phyloP scores from a whole-genome alignment of 2,329 filamentous ascomycete species.

The Ceratocystis cubensis region DNA sequence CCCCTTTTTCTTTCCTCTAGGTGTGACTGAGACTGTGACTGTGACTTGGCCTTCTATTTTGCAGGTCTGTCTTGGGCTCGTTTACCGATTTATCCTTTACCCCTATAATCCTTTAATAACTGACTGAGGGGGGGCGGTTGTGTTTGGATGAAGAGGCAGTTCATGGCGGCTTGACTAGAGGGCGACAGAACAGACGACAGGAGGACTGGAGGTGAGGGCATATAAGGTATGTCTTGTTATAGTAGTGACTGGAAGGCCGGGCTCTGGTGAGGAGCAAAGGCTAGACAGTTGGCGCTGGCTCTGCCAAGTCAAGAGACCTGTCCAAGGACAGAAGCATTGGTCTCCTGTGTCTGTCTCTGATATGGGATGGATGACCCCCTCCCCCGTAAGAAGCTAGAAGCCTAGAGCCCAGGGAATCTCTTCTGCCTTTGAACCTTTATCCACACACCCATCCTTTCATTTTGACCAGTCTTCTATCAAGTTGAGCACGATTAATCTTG shows the following conservation, averaged over 20 bases:
- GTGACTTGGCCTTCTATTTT: too few relatives aligned
- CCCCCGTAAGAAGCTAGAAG: neutral
- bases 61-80: neutral
- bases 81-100: slow-evolving; percentile 3
- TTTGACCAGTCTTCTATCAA: neutral
- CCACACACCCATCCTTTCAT: neutral
- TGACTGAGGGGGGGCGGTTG: neutral
- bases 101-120: slow-evolving; percentile 10
- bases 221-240: too few relatives aligned
- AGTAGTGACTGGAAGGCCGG: too few relatives aligned
- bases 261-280: too few relatives aligned
- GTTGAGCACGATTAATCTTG: neutral
- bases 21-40: neutral
- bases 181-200: too few relatives aligned
- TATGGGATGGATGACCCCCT: slow-evolving; percentile 8
- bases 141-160: neutral
- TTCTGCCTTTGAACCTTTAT: neutral
- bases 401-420: neutral
- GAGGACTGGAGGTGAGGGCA: too few relatives aligned
- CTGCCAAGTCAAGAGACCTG: too few relatives aligned
- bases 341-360: neutral
- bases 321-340: too few relatives aligned
- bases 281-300: too few relatives aligned
- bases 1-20: neutral
- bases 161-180: neutral